Conservation (phyloP, 2,329 filamentous ascomycete genomes). For the Mycosphaerella sp. region DNA sequence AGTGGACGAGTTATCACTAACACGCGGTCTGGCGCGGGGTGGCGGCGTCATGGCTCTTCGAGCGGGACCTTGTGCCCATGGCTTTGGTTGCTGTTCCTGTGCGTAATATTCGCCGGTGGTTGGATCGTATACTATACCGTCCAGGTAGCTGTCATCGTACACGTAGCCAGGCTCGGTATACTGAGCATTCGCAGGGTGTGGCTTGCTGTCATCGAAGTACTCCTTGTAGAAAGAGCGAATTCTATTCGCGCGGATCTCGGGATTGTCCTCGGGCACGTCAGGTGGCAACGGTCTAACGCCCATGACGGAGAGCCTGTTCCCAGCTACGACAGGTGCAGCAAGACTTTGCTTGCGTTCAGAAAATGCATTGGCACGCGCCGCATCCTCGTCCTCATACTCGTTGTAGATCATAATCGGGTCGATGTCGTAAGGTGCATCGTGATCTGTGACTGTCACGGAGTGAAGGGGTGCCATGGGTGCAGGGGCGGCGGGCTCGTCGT, state of each 20-base stretch:
- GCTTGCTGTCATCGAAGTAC: slow-evolving; percentile 85
- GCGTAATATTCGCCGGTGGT: slow-evolving; percentile 59
- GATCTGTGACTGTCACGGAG: slow-evolving; percentile 21
- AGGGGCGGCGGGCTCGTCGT: slow-evolving; percentile 17
- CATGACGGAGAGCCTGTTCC: slow-evolving; percentile 47
- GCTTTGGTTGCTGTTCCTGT: slow-evolving; percentile 38
- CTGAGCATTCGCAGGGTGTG: slow-evolving; percentile 33
- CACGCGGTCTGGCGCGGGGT: slow-evolving; percentile 57
- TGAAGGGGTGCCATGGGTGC: slow-evolving; percentile 12
- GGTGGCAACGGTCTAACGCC: slow-evolving; percentile 79
- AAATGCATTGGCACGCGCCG: slow-evolving; percentile 17
- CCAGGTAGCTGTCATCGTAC: slow-evolving; percentile 69
- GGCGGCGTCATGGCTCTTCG: slow-evolving; percentile 95
- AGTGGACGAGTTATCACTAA: slow-evolving; percentile 38
- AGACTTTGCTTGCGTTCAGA: slow-evolving; percentile 18
- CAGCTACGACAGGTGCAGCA: slow-evolving; percentile 9
- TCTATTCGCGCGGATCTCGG: slow-evolving; percentile 88
- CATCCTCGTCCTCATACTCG: slow-evolving; percentile 21
- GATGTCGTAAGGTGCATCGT: slow-evolving; percentile 25
- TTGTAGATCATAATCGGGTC: slow-evolving; percentile 25
- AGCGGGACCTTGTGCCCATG: slow-evolving; percentile 76
- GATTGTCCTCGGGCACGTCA: slow-evolving; percentile 79
- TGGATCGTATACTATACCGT: slow-evolving; percentile 52
- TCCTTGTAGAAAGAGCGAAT: slow-evolving; percentile 99
- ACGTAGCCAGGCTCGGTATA: slow-evolving; percentile 39